Evolutionary conservation across 2,329 filamentous ascomycete genomes (phyloP), one percentile per base, ranked within the genome.

Genomic region (Diplodia scrobiculata): DNA sequence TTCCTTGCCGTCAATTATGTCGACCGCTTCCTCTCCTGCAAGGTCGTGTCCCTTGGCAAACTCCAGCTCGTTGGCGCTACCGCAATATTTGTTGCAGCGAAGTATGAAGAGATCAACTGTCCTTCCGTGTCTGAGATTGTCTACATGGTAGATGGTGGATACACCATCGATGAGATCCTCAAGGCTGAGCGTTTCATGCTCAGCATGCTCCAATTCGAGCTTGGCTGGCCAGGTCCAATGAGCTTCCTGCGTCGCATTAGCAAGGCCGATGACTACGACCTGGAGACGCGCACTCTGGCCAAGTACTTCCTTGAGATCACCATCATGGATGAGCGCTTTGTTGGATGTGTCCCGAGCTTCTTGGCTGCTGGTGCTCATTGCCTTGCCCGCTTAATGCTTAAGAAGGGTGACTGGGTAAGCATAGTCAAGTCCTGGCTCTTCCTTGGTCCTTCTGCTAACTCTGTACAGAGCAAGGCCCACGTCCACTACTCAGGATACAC

Each of bases 141-240:
- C 68, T 98, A 94, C 82, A 98, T 99, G 94, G 95, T 99, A 48
- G 95, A 99, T 75, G 86, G 88, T 51, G 92, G 92, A 65, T 99
- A 97, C 79, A 90, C 86, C 2, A 84, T 86, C 17, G 93, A 97
- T 66, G 95, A 98, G 80, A 94, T 99, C 66, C 85, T 98, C 70
- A 97, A 98, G 81, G 95, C 95, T 0, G 95, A 99, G 80, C 89
- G 93, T 13, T 98, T 97, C 82, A 99, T 99, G 93, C 86, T 99
- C 62, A 96, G 87, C 78, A 96, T 97, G 89, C 87, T 99, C 64
- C 86, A 92, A 72, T 99, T 97, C 75, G 92, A 97, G 79, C 86
- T 99, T 64, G 95, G 95, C 63, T 98, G 92, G 90, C 95, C 95
- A n/a, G 95, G 95, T 51, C 95, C 95, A 1, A 97, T 99, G 94